phyloP scores from a whole-genome alignment of 805 yeast species.

The Yarrowia sp. region DNA sequence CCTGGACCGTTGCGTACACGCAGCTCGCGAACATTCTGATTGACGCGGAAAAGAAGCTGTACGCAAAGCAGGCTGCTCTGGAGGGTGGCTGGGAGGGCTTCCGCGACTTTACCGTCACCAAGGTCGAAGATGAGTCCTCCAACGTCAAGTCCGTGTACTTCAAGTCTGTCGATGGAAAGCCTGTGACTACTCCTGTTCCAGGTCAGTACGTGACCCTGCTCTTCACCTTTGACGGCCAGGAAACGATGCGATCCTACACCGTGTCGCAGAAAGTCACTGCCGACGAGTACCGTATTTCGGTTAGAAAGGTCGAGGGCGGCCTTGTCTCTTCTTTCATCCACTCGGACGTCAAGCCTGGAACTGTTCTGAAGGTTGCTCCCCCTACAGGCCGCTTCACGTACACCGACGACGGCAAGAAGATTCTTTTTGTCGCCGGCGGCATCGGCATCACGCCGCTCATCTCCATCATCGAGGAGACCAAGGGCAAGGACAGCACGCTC shows the following conservation, averaged over 20 bases:
- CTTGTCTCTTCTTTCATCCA: slow-evolving; percentile 52
- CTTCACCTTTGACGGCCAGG: slow-evolving; percentile 42
- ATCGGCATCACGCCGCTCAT: slow-evolving; percentile 67
- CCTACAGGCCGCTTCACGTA: slow-evolving; percentile 56
- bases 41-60: slow-evolving; percentile 50
- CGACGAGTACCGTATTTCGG: slow-evolving; percentile 55
- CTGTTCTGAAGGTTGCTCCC: slow-evolving; percentile 49
- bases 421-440: slow-evolving; percentile 56
- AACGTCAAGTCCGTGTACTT: slow-evolving; percentile 54
- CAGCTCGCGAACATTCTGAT: slow-evolving; percentile 62
- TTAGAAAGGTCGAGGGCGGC: slow-evolving; percentile 50
- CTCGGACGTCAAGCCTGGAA: slow-evolving; percentile 49
- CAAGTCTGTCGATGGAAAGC: slow-evolving; percentile 45
- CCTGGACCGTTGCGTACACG: slow-evolving; percentile 66
- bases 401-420: slow-evolving; percentile 37
- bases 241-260: slow-evolving; percentile 59
- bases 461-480: slow-evolving; percentile 48
- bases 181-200: slow-evolving; percentile 36
- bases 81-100: slow-evolving; percentile 60
- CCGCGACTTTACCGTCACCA: slow-evolving; percentile 49
- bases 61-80: slow-evolving; percentile 39
- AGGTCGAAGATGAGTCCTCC: slow-evolving; percentile 45
- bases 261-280: slow-evolving; percentile 43
- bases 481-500: slow-evolving; percentile 38
- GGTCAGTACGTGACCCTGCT: slow-evolving; percentile 49